Evolutionary conservation across 1,284 basidiomycete species (phyloP).

Genomic region (Ustilago lituana): DNA sequence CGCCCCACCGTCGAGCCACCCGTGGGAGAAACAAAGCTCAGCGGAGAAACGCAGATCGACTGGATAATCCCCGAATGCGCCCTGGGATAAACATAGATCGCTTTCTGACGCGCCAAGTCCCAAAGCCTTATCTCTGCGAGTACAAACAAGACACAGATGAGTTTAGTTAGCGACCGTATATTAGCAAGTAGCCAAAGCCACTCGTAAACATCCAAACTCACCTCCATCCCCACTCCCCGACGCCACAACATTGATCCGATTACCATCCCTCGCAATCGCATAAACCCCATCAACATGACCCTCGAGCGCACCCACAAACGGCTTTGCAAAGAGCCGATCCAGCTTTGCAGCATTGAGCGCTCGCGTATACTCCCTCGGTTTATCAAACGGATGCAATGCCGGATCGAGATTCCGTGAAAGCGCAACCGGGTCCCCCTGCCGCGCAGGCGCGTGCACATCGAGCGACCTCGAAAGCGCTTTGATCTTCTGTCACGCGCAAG

Average conservation of each 20-base stretch:
- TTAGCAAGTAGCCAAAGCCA: not conserved
- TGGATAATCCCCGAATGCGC: slow-evolving; percentile 90
- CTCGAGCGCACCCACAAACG: slow-evolving; percentile 88
- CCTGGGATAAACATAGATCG: slow-evolving; percentile 76
- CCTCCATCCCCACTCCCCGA: slow-evolving; percentile 96
- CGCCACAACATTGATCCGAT: slow-evolving; percentile 81
- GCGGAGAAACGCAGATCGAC: slow-evolving; percentile 78
- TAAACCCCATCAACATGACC: slow-evolving; percentile 97
- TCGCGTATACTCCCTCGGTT: slow-evolving; percentile 89
- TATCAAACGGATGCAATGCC: slow-evolving; percentile 90
- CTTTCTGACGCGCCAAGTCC: slow-evolving; percentile 78
- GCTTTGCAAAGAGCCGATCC: slow-evolving; percentile 95
- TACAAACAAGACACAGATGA: not conserved
- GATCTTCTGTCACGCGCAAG: slow-evolving; percentile 84
- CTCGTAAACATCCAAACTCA: slow-evolving; percentile 68
- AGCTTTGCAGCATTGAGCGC: slow-evolving; percentile 96
- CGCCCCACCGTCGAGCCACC: slow-evolving; percentile 67
- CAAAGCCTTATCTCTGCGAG: slow-evolving; percentile 83
- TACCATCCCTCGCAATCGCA: slow-evolving; percentile 80
- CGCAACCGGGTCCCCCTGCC: slow-evolving; percentile 81
- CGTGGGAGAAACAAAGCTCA: slow-evolving; percentile 67
- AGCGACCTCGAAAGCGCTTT: slow-evolving; percentile 86
- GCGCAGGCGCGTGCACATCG: slow-evolving; percentile 74
- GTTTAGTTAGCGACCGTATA: not conserved
- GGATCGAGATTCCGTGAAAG: slow-evolving; percentile 92